Conservation (phyloP, 192 early-diverging fungal species). For the Physocladia obscura region DNA sequence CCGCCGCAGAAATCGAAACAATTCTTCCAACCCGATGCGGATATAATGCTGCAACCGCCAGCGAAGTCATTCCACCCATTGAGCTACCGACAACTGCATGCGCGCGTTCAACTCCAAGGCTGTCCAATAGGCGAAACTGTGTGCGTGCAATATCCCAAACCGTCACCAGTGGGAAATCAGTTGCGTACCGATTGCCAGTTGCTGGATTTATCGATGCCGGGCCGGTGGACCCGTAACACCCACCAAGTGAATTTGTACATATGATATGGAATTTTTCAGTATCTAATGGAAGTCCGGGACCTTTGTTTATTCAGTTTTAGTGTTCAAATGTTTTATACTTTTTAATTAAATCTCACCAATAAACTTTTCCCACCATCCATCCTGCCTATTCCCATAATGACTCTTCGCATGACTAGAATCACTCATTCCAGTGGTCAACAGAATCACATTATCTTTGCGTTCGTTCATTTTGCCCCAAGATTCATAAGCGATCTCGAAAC, state of each 20-base stretch:
- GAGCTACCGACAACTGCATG: constrained; percentile 83
- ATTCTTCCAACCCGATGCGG: constrained; percentile 80
- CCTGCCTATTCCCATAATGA: constrained; percentile 69
- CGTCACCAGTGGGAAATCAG: constrained; percentile 43
- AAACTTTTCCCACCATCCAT: constrained; percentile 98
- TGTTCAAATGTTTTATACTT: background rate
- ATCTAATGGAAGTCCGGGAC: constrained; percentile 87
- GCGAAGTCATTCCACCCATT: constrained; percentile 96
- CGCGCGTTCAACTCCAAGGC: constrained; percentile 73
- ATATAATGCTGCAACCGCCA: constrained; percentile 80
- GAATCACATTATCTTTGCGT: constrained; percentile 77
- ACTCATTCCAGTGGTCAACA: constrained; percentile 93
- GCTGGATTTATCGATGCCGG: constrained; percentile 78
- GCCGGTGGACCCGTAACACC: constrained; percentile 94
- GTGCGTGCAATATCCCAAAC: constrained; percentile 96
- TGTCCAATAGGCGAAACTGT: constrained; percentile 83
- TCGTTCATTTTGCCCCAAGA: constrained; percentile 92
- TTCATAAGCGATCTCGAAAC: constrained; percentile 88
- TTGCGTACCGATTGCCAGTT: constrained; percentile 73
- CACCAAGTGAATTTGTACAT: constrained; percentile 94
- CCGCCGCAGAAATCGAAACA: constrained; percentile 85
- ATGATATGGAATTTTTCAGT: constrained; percentile 93
- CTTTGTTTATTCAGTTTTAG: constrained; percentile 2
- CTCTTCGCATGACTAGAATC: constrained; percentile 90
- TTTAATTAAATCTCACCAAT: constrained; percentile 54